These are phyloP conservation scores for Trametes coccinea DNA, from an alignment of 768 basidiomycete species.

Conservation along the genomic window DNA sequence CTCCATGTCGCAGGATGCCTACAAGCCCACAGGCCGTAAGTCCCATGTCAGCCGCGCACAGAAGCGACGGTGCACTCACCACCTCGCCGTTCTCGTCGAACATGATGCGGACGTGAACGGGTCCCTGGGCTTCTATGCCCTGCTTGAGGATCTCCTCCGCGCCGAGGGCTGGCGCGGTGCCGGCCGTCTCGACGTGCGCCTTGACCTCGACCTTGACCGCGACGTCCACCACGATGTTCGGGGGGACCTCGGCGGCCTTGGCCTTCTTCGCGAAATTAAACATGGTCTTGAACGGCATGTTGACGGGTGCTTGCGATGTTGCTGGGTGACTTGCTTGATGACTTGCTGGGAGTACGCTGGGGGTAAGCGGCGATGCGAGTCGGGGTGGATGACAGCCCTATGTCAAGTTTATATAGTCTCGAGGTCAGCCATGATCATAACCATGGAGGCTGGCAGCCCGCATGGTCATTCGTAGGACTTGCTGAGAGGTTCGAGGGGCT, in stretches of 20 bases:
- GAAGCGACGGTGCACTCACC: not conserved
- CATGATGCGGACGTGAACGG: constrained; percentile 10
- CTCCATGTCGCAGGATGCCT: constrained; percentile 4
- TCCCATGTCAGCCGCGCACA: not conserved
- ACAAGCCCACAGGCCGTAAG: not conserved
- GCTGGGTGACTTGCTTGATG: too few relatives aligned
- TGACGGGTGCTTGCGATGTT: not conserved
- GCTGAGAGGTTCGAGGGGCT: too few relatives aligned
- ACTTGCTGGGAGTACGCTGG: not conserved
- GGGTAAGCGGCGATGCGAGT: not conserved
- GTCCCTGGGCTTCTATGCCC: not conserved
- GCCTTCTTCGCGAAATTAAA: constrained; percentile 5
- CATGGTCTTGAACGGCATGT: constrained; percentile 3
- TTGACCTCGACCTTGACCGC: not conserved
- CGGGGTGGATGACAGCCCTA: not conserved
- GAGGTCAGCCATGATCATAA: not conserved
- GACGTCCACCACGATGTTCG: not conserved
- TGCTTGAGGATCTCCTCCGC: not conserved
- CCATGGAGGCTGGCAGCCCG: not conserved
- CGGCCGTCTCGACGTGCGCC: not conserved
- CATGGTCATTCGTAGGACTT: not conserved
- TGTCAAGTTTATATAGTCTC: not conserved
- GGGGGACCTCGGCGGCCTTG: not conserved
- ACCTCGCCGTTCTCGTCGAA: constrained; percentile 8
- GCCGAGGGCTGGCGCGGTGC: not conserved